phyloP scores from a whole-genome alignment of 1,284 basidiomycete genomes.

The Cystobasidiaceae sp. region DNA sequence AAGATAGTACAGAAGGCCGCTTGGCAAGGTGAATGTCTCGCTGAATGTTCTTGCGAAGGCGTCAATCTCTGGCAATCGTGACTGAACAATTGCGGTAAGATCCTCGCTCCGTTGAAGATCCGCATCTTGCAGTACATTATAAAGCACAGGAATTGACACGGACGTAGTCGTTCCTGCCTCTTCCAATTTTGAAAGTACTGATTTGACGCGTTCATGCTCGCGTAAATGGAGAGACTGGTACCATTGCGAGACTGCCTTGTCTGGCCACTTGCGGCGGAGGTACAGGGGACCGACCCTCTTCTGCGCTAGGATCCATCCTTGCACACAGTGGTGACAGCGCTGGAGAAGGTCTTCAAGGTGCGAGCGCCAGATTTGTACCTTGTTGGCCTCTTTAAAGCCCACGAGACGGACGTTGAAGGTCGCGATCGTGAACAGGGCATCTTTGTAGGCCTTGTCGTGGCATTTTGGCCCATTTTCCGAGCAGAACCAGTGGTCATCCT shows the following conservation, averaged over 20 bases:
- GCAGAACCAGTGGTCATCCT: conserved; percentile 29
- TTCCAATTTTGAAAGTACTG: not conserved
- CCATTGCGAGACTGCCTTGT: not conserved
- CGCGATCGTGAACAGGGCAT: conserved; percentile 10
- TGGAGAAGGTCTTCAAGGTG: conserved; percentile 8
- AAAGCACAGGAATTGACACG: not conserved
- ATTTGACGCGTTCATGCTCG: conserved; percentile 5
- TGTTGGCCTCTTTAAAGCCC: conserved; percentile 20
- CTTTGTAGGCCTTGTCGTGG: not conserved
- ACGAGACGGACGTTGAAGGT: conserved; percentile 21
- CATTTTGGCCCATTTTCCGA: not conserved
- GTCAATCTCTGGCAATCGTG: not conserved
- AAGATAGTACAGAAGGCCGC: not conserved
- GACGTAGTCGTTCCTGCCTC: not conserved
- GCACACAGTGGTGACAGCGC: conserved; percentile 9
- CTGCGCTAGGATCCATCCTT: conserved; percentile 25
- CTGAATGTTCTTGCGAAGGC: not conserved
- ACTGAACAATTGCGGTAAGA: not conserved
- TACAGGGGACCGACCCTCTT: not conserved
- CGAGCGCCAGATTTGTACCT: conserved; percentile 5
- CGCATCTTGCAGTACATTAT: conserved; percentile 18
- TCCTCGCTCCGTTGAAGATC: too few species aligned
- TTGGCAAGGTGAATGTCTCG: not conserved
- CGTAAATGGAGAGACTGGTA: not conserved
- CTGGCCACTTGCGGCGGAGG: conserved; percentile 5